Conservation (phyloP, 2,329 filamentous ascomycete genomes). For the Neobulgaria alba region DNA sequence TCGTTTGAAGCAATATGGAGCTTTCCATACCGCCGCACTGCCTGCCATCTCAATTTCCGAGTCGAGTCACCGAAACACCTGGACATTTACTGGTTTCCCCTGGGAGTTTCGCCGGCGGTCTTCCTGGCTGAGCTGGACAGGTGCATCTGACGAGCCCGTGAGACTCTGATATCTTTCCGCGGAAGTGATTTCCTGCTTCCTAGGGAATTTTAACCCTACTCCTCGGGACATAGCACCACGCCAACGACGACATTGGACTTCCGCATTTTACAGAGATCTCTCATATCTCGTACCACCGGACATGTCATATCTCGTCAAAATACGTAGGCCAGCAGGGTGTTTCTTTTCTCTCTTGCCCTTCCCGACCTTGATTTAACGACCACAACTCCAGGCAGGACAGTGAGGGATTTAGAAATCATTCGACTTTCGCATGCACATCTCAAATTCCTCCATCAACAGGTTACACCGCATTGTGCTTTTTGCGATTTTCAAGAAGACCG, state of each 20-base stretch:
- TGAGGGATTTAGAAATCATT: neutral
- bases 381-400: neutral
- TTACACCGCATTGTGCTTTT: neutral
- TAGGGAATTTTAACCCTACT: neutral
- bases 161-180: neutral
- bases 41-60: too few relatives aligned
- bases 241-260: neutral
- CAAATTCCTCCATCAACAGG: neutral
- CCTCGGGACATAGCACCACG: neutral
- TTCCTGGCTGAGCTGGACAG: neutral
- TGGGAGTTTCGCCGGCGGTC: neutral
- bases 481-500: too few relatives aligned
- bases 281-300: constrained; percentile 1
- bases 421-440: neutral
- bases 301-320: neutral
- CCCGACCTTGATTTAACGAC: too few relatives aligned
- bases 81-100: too few relatives aligned
- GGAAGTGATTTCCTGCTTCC: neutral
- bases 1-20: too few relatives aligned
- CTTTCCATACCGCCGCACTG: too few relatives aligned
- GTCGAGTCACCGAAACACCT: too few relatives aligned
- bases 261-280: constrained; percentile 1
- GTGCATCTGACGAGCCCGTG: neutral
- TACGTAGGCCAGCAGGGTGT: neutral
- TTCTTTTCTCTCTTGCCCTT: neutral